phyloP scores from a whole-genome alignment of 2,329 filamentous ascomycete species.

The Sporothrix pallida region DNA sequence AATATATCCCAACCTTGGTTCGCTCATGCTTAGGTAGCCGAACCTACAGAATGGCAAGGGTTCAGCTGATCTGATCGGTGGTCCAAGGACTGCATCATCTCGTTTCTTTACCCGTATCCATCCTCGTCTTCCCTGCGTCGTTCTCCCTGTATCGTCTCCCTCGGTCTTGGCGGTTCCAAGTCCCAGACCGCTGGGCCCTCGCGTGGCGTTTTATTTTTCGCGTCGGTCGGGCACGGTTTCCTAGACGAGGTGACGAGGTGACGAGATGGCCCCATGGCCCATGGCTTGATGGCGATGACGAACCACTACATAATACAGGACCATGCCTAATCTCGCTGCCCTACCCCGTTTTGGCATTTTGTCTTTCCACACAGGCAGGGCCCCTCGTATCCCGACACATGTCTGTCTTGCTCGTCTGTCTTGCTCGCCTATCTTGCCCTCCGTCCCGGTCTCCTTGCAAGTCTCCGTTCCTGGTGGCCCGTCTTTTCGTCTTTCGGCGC shows the following conservation, averaged over 20 bases:
- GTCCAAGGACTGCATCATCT: background rate
- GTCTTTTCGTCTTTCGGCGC: too few relatives aligned
- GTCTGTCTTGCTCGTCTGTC: conserved; percentile 18
- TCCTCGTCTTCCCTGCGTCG: background rate
- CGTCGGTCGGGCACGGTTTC: background rate
- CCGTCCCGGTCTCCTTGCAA: too few relatives aligned
- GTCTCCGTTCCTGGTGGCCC: too few relatives aligned
- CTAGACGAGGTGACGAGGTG: background rate
- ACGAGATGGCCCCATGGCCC: background rate
- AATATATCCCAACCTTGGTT: too few relatives aligned
- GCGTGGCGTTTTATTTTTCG: background rate
- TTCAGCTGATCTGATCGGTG: background rate
- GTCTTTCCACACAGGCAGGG: too few relatives aligned
- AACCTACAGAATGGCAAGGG: background rate
- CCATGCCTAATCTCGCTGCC: background rate
- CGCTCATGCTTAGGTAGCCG: background rate
- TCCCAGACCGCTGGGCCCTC: conserved; percentile 7
- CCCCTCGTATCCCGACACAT: conserved; percentile 12
- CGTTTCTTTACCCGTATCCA: background rate
- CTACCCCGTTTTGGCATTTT: background rate
- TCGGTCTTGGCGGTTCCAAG: background rate
- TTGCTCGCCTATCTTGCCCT: background rate
- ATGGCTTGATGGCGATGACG: too few relatives aligned
- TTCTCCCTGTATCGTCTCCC: background rate
- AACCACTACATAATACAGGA: too few relatives aligned